Evolutionary conservation across 768 basidiomycete genomes (phyloP).

Genomic region (Pisolithus tinctorius): DNA sequence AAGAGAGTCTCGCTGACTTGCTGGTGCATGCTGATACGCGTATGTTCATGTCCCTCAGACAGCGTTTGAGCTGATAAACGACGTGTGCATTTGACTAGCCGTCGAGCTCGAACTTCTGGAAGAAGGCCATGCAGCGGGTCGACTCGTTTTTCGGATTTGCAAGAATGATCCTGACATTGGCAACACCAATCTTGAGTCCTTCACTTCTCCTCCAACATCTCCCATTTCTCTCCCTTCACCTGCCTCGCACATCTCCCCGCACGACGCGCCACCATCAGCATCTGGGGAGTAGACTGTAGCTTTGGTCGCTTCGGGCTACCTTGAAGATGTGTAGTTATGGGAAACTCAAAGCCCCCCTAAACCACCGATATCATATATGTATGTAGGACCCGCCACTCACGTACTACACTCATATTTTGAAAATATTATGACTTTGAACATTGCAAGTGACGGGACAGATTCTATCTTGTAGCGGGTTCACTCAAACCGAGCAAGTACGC

Average conservation of each 20-base stretch:
- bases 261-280: neutral
- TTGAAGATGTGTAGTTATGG: too few relatives aligned
- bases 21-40: constrained; percentile 26
- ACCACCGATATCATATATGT: too few relatives aligned
- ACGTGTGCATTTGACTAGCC: constrained; percentile 6
- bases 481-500: too few relatives aligned
- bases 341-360: too few relatives aligned
- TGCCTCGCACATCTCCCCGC: neutral
- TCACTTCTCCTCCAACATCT: neutral
- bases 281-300: too few relatives aligned
- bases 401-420: too few relatives aligned
- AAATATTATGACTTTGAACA: too few relatives aligned
- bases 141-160: constrained; percentile 21
- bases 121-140: constrained; percentile 26
- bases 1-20: constrained; percentile 24
- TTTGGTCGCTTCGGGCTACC: too few relatives aligned
- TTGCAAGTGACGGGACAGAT: too few relatives aligned
- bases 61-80: too few relatives aligned
- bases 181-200: neutral
- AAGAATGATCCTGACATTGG: constrained; percentile 7
- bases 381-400: too few relatives aligned
- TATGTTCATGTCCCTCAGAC: constrained; percentile 7
- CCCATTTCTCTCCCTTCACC: neutral
- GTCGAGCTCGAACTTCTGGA: constrained; percentile 26
- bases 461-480: too few relatives aligned